Conservation (phyloP, 768 basidiomycete species). For the Ephemerocybe angulata region DNA sequence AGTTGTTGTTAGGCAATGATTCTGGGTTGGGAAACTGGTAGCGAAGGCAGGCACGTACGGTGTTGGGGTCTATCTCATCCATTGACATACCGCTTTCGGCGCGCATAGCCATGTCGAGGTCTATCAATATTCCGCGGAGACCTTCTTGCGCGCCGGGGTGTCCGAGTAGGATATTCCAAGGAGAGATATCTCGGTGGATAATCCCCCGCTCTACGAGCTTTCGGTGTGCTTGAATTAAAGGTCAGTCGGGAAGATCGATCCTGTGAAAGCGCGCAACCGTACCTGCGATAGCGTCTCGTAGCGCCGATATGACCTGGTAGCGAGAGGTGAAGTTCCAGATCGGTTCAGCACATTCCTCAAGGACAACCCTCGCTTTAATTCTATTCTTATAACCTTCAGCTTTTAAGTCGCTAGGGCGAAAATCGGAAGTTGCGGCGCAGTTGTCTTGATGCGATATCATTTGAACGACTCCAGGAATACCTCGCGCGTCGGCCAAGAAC, state of each 20-base stretch:
- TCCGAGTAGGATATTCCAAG: constrained; percentile 12
- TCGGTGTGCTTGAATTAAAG: constrained; percentile 3
- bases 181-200: constrained; percentile 14
- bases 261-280: not conserved
- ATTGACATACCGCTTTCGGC: not conserved
- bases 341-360: constrained; percentile 12
- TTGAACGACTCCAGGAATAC: constrained; percentile 16
- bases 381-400: constrained; percentile 4
- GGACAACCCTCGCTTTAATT: constrained; percentile 10
- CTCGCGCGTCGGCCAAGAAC: not conserved
- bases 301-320: not conserved
- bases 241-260: not conserved
- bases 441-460: constrained; percentile 10
- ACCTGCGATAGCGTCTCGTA: constrained; percentile 1
- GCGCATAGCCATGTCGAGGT: constrained; percentile 12
- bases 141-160: not conserved
- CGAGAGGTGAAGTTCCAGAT: constrained; percentile 11
- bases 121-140: constrained; percentile 10
- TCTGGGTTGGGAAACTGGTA: not conserved
- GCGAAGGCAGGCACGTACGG: not conserved
- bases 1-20: not conserved
- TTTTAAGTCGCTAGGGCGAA: not conserved
- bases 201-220: constrained; percentile 1
- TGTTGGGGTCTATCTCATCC: not conserved
- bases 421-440: not conserved